A percentile compares a stretch with the other conserved stretches of the same genome.
phyloP scores from a whole-genome alignment of 1,139 yeast species.

The Hanseniaspora uvarum region DNA sequence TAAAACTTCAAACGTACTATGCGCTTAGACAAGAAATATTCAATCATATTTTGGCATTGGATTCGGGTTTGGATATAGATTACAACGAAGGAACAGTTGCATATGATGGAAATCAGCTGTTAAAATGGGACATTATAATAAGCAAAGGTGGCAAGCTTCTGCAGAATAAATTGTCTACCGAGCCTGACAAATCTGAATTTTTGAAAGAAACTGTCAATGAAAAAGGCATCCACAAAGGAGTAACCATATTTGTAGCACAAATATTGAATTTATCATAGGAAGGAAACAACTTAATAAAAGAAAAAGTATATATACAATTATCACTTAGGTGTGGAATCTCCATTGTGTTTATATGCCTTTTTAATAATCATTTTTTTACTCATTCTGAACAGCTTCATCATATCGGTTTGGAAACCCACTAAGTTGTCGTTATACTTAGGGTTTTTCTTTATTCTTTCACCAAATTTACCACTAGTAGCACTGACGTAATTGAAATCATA shows the following conservation, averaged over 20 bases:
- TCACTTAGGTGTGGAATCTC: background rate
- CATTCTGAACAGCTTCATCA: conserved; percentile 23
- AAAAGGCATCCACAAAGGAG: conserved; percentile 10
- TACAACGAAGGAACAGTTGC: background rate
- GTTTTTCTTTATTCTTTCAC: conserved; percentile 31
- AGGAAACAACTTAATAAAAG: too few relatives aligned
- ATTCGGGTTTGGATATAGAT: background rate
- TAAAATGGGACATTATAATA: conserved; percentile 1
- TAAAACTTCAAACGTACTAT: conserved; percentile 4
- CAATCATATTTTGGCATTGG: background rate
- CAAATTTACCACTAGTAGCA: conserved; percentile 21
- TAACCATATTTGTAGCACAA: background rate
- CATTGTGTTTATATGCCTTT: background rate
- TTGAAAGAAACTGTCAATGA: background rate
- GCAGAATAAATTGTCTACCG: background rate
- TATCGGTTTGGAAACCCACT: conserved; percentile 31
- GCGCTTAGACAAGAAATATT: background rate
- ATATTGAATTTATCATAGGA: background rate
- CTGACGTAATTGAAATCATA: conserved; percentile 5
- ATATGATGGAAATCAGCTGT: background rate
- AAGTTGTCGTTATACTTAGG: conserved; percentile 29
- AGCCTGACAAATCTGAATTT: background rate
- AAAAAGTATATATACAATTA: background rate
- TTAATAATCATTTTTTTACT: conserved; percentile 24
- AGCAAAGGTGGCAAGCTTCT: background rate